These are phyloP conservation scores for Terana coerulea DNA, from an alignment of 768 basidiomycete species.

Conservation along the genomic window DNA sequence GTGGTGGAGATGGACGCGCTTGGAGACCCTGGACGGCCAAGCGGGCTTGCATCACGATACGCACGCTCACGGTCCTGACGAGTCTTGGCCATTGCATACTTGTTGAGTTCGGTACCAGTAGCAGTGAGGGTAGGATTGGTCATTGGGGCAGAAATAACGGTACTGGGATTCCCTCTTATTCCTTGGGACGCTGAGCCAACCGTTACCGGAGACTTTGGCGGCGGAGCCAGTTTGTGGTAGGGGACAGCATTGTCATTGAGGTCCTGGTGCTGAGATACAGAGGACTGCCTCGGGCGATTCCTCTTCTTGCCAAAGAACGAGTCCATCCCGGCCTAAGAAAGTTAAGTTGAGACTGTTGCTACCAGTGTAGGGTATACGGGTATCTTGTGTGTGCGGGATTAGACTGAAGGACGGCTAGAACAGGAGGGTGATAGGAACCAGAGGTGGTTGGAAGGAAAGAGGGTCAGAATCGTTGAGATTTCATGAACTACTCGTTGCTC, in stretches of 20 bases:
- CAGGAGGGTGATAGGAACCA: background rate
- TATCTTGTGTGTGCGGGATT: conserved; percentile 10
- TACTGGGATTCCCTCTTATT: conserved; percentile 16
- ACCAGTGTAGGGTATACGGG: conserved; percentile 13
- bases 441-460: background rate
- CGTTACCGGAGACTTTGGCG: conserved; percentile 25
- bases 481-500: background rate
- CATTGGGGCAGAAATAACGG: conserved; percentile 72
- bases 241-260: conserved; percentile 29
- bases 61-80: conserved; percentile 53
- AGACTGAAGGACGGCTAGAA: conserved; percentile 1
- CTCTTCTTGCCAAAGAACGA: conserved; percentile 35
- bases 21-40: conserved; percentile 46
- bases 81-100: conserved; percentile 46
- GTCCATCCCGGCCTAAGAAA: conserved; percentile 25
- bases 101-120: conserved; percentile 69
- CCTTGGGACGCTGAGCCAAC: conserved; percentile 26
- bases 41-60: conserved; percentile 35
- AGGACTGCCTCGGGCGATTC: conserved; percentile 32
- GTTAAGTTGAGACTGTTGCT: background rate
- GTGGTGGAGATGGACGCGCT: conserved; percentile 46
- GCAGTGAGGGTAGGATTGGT: conserved; percentile 77
- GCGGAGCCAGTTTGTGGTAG: conserved; percentile 27
- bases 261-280: conserved; percentile 25
- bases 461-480: background rate